These are phyloP conservation scores for Wallacemonas sp. DNA, from an alignment of 208 protist species.

Conservation along the genomic window DNA sequence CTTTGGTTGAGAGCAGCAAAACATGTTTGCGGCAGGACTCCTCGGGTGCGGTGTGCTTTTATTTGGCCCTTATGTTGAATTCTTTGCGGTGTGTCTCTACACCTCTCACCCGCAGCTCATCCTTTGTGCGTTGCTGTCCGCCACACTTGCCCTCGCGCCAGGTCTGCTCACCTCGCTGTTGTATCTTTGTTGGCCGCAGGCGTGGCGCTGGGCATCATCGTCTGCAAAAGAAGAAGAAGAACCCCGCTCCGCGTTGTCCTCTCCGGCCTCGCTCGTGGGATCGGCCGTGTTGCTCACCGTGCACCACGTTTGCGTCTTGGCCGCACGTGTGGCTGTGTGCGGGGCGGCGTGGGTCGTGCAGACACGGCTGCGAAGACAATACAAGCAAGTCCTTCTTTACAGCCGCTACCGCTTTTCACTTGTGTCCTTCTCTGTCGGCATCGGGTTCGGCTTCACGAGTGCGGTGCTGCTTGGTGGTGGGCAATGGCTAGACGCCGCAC, in stretches of 20 bases:
- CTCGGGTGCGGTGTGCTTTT: conserved; percentile 17
- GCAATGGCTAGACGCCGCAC: conserved; percentile 38
- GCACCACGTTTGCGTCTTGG: conserved; percentile 4
- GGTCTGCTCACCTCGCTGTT: conserved; percentile 7
- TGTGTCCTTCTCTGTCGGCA: conserved; percentile 46
- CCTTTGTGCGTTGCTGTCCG: conserved; percentile 7
- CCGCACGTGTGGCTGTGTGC: conserved; percentile 17
- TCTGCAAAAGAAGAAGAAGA: not conserved
- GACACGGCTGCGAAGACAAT: conserved; percentile 14
- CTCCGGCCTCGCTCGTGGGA: not conserved
- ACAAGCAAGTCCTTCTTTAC: conserved; percentile 36
- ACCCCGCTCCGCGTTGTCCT: not conserved
- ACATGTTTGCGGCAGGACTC: conserved; percentile 11
- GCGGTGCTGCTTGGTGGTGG: conserved; percentile 35
- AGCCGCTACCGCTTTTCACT: conserved; percentile 41
- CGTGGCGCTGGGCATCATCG: not conserved
- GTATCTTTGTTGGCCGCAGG: not conserved
- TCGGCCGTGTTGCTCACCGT: conserved; percentile 25
- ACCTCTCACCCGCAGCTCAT: conserved; percentile 15
- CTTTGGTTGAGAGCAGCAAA: not conserved
- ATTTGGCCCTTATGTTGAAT: conserved; percentile 14
- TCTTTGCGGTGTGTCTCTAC: not conserved
- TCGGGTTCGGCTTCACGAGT: conserved; percentile 48
- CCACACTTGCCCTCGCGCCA: not conserved
- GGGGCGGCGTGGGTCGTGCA: conserved; percentile 33